Evolutionary conservation across 73 alveolate genomes (phyloP).

Genomic region (Paramecium pentaurelia): DNA sequence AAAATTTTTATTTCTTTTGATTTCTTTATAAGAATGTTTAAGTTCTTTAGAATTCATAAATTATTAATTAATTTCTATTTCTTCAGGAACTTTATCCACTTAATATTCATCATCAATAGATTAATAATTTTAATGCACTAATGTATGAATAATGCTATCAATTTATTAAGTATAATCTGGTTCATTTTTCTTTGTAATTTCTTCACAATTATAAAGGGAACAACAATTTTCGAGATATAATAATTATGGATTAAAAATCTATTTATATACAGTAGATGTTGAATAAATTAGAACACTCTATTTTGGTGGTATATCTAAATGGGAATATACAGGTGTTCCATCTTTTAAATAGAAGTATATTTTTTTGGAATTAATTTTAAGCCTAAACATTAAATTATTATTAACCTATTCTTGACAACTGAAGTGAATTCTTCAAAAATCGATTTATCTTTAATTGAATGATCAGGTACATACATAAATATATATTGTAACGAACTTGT

Average conservation of each 20-base stretch:
- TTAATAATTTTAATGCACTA: background rate
- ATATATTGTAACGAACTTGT: background rate
- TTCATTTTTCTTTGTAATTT: background rate
- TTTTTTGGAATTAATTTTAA: background rate
- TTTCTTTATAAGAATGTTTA: background rate
- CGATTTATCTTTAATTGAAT: background rate
- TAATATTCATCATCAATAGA: background rate
- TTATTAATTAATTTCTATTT: background rate
- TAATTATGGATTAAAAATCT: background rate
- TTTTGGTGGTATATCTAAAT: background rate
- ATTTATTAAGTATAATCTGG: background rate
- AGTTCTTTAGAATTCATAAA: background rate
- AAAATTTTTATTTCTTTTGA: background rate
- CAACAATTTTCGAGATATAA: background rate
- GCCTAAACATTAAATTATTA: background rate
- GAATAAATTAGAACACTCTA: background rate
- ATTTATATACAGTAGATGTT: background rate
- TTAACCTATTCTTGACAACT: background rate
- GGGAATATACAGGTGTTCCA: constrained; percentile 9
- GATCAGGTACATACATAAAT: background rate
- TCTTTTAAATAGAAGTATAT: constrained; percentile 20
- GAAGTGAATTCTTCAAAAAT: background rate
- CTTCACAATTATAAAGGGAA: background rate
- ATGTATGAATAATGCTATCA: background rate
- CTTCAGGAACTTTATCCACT: background rate